These are phyloP conservation scores for Nitzschia sp. DNA, from an alignment of 108 stramenopile genomes.

Conservation along the genomic window DNA sequence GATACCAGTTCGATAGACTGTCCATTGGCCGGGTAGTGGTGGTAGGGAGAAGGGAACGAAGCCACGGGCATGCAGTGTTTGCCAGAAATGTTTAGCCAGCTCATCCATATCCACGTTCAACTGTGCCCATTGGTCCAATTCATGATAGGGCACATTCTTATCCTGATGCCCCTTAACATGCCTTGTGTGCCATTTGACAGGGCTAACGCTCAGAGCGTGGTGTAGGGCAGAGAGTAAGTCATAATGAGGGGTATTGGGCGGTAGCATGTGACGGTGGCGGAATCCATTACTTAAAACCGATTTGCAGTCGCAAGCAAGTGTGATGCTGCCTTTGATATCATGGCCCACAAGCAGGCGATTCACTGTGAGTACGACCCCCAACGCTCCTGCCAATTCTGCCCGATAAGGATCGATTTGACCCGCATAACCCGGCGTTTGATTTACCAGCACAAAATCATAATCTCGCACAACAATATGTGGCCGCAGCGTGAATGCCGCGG, in stretches of 20 bases:
- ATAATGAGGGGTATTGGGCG: not conserved
- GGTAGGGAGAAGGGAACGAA: not conserved
- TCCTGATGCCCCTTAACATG: not conserved
- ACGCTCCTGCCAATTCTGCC: not conserved
- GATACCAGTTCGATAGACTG: not conserved
- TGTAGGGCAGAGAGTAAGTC: not conserved
- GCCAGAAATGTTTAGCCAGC: not conserved
- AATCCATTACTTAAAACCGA: not conserved
- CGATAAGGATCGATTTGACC: not conserved
- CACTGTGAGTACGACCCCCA: not conserved
- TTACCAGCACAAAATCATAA: no score
- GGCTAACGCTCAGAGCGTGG: not conserved
- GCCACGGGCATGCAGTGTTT: not conserved
- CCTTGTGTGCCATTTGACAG: not conserved
- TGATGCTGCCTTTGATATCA: not conserved
- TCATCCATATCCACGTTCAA: not conserved
- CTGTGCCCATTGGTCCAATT: not conserved
- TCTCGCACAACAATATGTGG: not conserved
- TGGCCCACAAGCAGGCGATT: not conserved
- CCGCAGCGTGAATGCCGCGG: slow-evolving; percentile 2
- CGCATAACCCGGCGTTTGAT: not conserved
- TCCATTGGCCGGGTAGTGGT: not conserved
- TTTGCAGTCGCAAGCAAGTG: not conserved
- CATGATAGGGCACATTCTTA: not conserved
- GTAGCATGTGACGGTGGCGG: not conserved